Evolutionary conservation across 1,284 basidiomycete species (phyloP).

Genomic region (Trametes hirsuta): DNA sequence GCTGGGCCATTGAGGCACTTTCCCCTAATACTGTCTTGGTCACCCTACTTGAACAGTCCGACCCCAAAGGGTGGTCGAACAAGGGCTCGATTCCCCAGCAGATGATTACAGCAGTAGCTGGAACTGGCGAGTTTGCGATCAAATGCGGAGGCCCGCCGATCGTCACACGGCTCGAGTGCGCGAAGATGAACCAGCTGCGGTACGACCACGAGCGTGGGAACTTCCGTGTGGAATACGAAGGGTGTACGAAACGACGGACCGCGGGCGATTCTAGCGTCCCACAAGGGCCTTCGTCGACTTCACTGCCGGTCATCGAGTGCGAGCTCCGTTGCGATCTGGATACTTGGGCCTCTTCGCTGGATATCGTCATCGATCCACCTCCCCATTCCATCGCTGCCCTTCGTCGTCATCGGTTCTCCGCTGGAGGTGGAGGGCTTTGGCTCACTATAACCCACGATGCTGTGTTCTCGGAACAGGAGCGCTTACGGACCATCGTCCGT

Average conservation of each 20-base stretch:
- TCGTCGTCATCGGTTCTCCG: slow-evolving; percentile 85
- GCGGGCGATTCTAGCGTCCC: slow-evolving; percentile 13
- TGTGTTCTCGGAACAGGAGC: slow-evolving; percentile 75
- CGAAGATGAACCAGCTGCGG: slow-evolving; percentile 70
- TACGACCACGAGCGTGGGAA: slow-evolving; percentile 89
- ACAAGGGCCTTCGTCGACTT: slow-evolving; percentile 26
- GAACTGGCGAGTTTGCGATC: slow-evolving; percentile 93
- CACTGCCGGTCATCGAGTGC: slow-evolving; percentile 77
- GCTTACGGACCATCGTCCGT: slow-evolving; percentile 75
- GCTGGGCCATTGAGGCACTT: slow-evolving; percentile 95
- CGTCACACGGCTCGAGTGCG: slow-evolving; percentile 83
- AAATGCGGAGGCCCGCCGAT: slow-evolving; percentile 94
- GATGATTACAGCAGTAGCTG: slow-evolving; percentile 87
- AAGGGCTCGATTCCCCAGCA: slow-evolving; percentile 92
- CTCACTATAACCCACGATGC: slow-evolving; percentile 90
- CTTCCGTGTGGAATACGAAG: slow-evolving; percentile 88
- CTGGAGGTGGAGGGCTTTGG: slow-evolving; percentile 95
- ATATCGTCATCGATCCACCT: slow-evolving; percentile 94
- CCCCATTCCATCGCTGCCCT: slow-evolving; percentile 86
- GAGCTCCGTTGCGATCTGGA: slow-evolving; percentile 95
- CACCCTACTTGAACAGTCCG: slow-evolving; percentile 95
- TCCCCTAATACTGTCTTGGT: slow-evolving; percentile 95
- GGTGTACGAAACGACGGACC: slow-evolving; percentile 55
- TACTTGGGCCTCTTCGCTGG: slow-evolving; percentile 86
- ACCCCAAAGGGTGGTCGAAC: slow-evolving; percentile 97